These are phyloP conservation scores for Tuctoria greenei DNA, from an alignment of 176 grass and related monocot species.

Conservation along the genomic window DNA sequence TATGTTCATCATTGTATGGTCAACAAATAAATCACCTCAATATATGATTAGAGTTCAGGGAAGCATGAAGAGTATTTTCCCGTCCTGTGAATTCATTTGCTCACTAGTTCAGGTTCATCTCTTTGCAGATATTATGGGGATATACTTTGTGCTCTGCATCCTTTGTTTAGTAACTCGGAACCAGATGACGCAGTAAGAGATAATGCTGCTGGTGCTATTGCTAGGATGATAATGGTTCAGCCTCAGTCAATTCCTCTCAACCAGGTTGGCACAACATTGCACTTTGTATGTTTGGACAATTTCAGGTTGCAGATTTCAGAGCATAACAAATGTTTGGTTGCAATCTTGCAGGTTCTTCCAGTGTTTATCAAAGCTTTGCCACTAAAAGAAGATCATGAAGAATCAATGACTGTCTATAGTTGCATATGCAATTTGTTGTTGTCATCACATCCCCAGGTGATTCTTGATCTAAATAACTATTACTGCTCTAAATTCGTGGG, in stretches of 20 bases:
- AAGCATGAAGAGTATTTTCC: no score
- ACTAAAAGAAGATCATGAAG: slow-evolving; percentile 94
- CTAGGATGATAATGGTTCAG: slow-evolving; percentile 97
- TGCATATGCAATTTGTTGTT: slow-evolving; percentile 84
- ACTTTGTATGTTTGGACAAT: slow-evolving; percentile 26
- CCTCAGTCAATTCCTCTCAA: slow-evolving; percentile 92
- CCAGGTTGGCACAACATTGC: slow-evolving; percentile 49
- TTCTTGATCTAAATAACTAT: slow-evolving; percentile 3
- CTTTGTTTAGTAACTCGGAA: slow-evolving; percentile 79
- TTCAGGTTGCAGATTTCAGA: slow-evolving; percentile 19
- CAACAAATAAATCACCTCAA: no score
- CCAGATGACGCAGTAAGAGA: slow-evolving; percentile 80
- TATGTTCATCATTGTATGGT: no score
- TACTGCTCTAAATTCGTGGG: slow-evolving; percentile 1
- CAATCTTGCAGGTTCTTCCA: slow-evolving; percentile 67
- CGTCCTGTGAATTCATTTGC: background rate
- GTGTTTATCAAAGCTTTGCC: slow-evolving; percentile 97
- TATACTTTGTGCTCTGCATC: slow-evolving; percentile 74
- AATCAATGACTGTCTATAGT: slow-evolving; percentile 85
- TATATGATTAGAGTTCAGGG: no score
- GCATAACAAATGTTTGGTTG: slow-evolving; percentile 14
- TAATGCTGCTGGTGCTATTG: slow-evolving; percentile 96
- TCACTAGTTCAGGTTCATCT: slow-evolving; percentile 38
- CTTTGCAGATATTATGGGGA: slow-evolving; percentile 80
- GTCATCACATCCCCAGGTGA: slow-evolving; percentile 86